These are phyloP conservation scores for Wickerhamiella infanticola DNA, from an alignment of 1,139 yeast species.

Conservation along the genomic window DNA sequence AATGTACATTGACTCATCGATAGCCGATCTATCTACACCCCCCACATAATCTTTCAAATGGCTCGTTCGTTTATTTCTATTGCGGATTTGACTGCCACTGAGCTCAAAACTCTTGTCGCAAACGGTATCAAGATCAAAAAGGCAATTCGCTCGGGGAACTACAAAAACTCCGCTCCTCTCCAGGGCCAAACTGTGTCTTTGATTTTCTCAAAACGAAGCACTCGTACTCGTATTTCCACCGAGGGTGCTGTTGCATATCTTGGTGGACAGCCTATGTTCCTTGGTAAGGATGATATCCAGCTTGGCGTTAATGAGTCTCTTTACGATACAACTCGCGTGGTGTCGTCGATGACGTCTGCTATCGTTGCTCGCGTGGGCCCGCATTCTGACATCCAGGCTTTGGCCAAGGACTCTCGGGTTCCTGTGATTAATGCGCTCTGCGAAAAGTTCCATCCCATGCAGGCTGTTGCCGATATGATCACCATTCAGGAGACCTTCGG, in stretches of 20 bases:
- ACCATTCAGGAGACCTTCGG: slow-evolving; percentile 55
- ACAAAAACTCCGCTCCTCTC: slow-evolving; percentile 22
- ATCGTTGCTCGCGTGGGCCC: slow-evolving; percentile 89
- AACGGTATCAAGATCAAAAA: slow-evolving; percentile 21
- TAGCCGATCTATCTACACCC: not conserved
- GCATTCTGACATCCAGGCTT: slow-evolving; percentile 66
- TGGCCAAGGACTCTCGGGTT: slow-evolving; percentile 51
- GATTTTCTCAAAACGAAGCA: slow-evolving; percentile 77
- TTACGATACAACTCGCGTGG: slow-evolving; percentile 74
- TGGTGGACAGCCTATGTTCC: slow-evolving; percentile 93
- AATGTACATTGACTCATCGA: not conserved
- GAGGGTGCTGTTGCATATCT: slow-evolving; percentile 91
- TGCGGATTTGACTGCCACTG: slow-evolving; percentile 54
- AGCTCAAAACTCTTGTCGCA: slow-evolving; percentile 49
- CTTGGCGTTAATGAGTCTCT: slow-evolving; percentile 89
- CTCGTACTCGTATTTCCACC: slow-evolving; percentile 84
- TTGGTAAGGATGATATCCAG: slow-evolving; percentile 93
- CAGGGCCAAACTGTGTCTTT: slow-evolving; percentile 72
- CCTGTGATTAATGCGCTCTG: slow-evolving; percentile 91
- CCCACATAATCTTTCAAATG: slow-evolving; percentile 5
- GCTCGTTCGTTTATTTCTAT: slow-evolving; percentile 53
- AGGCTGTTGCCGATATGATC: slow-evolving; percentile 80
- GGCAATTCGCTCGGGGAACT: slow-evolving; percentile 20
- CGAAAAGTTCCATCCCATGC: slow-evolving; percentile 86
- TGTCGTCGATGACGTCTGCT: slow-evolving; percentile 89